A percentile compares a stretch with the other conserved stretches of the same genome.
These are phyloP conservation scores for Endothia cerciana DNA, from an alignment of 2,329 filamentous ascomycete species.

Conservation along the genomic window DNA sequence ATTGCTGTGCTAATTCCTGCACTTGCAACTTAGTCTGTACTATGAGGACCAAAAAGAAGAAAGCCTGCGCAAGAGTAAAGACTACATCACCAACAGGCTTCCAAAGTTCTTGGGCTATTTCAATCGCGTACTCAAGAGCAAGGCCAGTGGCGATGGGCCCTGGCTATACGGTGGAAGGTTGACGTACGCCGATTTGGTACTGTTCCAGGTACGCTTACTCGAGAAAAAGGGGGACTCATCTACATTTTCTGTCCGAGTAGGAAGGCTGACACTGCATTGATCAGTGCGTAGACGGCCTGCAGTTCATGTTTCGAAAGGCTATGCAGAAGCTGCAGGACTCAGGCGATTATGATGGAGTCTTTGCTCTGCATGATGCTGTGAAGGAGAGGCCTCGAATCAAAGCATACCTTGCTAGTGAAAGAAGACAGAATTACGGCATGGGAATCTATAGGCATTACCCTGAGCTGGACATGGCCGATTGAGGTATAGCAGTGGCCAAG, in stretches of 20 bases:
- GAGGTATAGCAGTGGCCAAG: not conserved
- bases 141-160: conserved; percentile 59
- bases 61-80: conserved; percentile 57
- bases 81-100: conserved; percentile 64
- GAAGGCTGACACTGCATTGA: not conserved
- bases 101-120: conserved; percentile 77
- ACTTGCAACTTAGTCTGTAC: conserved; percentile 46
- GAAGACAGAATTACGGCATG: conserved; percentile 62
- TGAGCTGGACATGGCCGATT: conserved; percentile 63
- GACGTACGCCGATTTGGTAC: conserved; percentile 73
- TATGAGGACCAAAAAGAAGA: conserved; percentile 80
- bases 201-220: conserved; percentile 64
- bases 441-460: conserved; percentile 76
- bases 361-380: conserved; percentile 66
- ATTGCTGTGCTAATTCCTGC: not conserved
- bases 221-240: not conserved
- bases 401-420: conserved; percentile 69
- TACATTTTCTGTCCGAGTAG: no score
- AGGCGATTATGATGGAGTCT: conserved; percentile 63
- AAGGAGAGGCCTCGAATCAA: conserved; percentile 67
- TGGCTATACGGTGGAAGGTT: conserved; percentile 69
- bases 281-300: conserved; percentile 59
- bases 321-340: conserved; percentile 56
- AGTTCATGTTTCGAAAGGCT: conserved; percentile 73
- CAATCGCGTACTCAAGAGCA: conserved; percentile 64